Evolutionary conservation across 202 grass and related monocot species (phyloP).

Genomic region (Panicum hallii): DNA sequence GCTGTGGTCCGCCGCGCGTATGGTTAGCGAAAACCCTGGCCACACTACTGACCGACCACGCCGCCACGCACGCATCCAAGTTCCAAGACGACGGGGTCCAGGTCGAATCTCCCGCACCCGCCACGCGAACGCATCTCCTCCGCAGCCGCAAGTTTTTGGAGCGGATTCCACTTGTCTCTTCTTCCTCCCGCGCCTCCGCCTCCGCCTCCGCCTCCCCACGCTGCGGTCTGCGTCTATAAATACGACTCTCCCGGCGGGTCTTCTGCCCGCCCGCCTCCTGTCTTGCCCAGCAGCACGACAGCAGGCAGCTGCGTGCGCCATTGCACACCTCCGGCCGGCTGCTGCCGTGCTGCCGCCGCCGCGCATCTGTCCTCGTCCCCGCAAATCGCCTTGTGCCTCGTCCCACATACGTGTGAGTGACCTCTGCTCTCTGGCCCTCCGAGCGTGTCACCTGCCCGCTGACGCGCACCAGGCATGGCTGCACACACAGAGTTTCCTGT

Average conservation of each 20-base stretch:
- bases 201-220: neutral
- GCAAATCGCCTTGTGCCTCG: too few relatives aligned
- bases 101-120: neutral
- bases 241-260: neutral
- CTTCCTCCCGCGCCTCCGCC: neutral
- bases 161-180: neutral
- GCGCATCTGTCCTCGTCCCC: too few relatives aligned
- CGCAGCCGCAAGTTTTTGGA: constrained; percentile 9
- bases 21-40: too few relatives aligned
- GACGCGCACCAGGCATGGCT: neutral
- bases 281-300: neutral
- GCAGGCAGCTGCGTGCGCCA: neutral
- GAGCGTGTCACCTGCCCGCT: constrained; percentile 2
- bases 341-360: too few relatives aligned
- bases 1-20: too few relatives aligned
- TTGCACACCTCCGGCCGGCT: neutral
- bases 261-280: neutral
- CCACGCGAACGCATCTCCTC: constrained; percentile 4
- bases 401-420: too few relatives aligned
- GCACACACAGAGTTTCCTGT: neutral
- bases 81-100: too few relatives aligned
- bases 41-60: too few relatives aligned
- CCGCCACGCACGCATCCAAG: too few relatives aligned
- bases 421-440: neutral
- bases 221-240: neutral